Percentiles rank a stretch among this genome's conserved stretches.
phyloP scores from a whole-genome alignment of 108 stramenopile species.

The Discostella pseudostelligera region DNA sequence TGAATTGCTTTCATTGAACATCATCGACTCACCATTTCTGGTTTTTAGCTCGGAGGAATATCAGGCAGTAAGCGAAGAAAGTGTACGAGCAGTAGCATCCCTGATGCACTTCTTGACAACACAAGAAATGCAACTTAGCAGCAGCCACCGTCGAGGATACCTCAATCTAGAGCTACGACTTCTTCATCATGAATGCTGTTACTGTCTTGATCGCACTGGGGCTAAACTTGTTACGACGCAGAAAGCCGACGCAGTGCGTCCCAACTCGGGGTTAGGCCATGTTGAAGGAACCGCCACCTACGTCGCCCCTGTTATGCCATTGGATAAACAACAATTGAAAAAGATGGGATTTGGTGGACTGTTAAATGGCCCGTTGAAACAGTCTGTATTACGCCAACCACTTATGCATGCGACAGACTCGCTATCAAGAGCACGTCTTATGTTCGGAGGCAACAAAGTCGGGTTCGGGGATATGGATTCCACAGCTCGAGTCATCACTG shows the following conservation, averaged over 20 bases:
- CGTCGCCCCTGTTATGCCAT: slow-evolving; percentile 64
- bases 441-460: slow-evolving; percentile 68
- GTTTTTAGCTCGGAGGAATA: slow-evolving; percentile 23
- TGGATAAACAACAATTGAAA: slow-evolving; percentile 64
- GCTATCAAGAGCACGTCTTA: slow-evolving; percentile 78
- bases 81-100: slow-evolving; percentile 49
- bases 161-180: slow-evolving; percentile 80
- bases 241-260: slow-evolving; percentile 12
- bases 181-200: slow-evolving; percentile 83
- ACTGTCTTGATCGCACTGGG: slow-evolving; percentile 39
- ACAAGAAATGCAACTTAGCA: slow-evolving; percentile 75
- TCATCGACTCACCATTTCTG: neutral
- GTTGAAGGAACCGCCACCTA: slow-evolving; percentile 70
- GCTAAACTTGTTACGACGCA: slow-evolving; percentile 39
- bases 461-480: slow-evolving; percentile 61
- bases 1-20: neutral
- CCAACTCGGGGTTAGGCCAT: slow-evolving; percentile 42
- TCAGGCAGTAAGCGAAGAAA: slow-evolving; percentile 54
- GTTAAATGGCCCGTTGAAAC: slow-evolving; percentile 73
- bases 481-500: slow-evolving; percentile 76
- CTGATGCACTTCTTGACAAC: slow-evolving; percentile 77
- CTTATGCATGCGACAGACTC: slow-evolving; percentile 84
- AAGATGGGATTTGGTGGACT: slow-evolving; percentile 62
- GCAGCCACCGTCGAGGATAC: slow-evolving; percentile 76
- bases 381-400: slow-evolving; percentile 78